These are phyloP conservation scores for Limonium bicolor DNA, from an alignment of 148 eudicot species.

Conservation along the genomic window DNA sequence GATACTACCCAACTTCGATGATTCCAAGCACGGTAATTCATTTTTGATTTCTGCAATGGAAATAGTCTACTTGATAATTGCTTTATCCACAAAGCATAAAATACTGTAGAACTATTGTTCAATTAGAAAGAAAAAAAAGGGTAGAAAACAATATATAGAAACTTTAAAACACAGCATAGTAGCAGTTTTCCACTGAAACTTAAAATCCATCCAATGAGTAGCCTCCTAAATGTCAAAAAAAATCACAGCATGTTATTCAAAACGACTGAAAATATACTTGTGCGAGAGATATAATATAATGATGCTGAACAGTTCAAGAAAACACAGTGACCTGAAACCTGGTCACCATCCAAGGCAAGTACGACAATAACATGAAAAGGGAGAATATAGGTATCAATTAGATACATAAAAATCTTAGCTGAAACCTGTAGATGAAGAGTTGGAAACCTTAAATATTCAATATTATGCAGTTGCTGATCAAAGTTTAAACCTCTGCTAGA, in stretches of 20 bases:
- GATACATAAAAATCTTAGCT: constrained; percentile 2
- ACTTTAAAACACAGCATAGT: background rate
- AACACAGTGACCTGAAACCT: no score
- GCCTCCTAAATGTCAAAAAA: no score
- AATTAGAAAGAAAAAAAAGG: constrained; percentile 1
- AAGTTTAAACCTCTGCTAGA: constrained; percentile 73
- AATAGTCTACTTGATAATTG: background rate
- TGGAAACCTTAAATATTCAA: constrained; percentile 19
- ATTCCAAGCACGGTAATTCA: constrained; percentile 95
- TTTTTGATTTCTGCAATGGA: constrained; percentile 60
- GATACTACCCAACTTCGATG: constrained; percentile 74
- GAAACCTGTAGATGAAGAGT: constrained; percentile 18
- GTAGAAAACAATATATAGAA: background rate
- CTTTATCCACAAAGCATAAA: background rate
- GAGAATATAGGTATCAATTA: background rate
- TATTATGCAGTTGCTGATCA: constrained; percentile 22
- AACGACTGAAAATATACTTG: background rate
- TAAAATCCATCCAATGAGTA: no score
- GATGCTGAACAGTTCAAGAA: no score
- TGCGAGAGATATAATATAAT: background rate
- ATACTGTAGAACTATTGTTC: background rate
- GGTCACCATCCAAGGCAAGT: no score
- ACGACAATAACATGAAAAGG: background rate
- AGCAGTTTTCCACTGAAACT: background rate
- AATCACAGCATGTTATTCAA: no score